These are phyloP conservation scores for Plantago major DNA, from an alignment of 257 asterid genomes.

Conservation along the genomic window DNA sequence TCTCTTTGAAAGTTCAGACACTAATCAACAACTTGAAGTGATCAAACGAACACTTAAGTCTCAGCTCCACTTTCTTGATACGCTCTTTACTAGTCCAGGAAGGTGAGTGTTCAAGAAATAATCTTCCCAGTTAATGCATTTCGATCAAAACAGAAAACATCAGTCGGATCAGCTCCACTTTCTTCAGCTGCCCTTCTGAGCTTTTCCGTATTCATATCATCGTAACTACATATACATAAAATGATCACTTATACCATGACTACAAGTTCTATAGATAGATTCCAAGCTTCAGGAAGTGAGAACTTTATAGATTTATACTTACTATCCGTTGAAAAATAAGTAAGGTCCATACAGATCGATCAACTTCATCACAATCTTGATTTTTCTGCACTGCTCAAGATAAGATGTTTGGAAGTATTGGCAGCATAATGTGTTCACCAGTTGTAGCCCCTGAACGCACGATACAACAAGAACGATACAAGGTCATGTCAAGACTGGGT, in stretches of 20 bases:
- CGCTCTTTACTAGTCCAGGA: constrained; percentile 73
- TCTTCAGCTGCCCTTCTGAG: constrained; percentile 43
- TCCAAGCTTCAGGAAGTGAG: background rate
- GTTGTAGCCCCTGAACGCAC: constrained; percentile 45
- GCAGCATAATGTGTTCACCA: constrained; percentile 59
- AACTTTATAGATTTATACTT: constrained; percentile 26
- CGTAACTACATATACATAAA: constrained; percentile 40
- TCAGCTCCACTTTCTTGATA: constrained; percentile 2
- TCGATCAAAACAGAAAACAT: constrained; percentile 62
- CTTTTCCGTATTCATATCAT: constrained; percentile 67
- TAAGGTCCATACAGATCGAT: constrained; percentile 71
- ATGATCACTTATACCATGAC: background rate
- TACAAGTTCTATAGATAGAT: too few relatives aligned
- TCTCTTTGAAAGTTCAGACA: too few relatives aligned
- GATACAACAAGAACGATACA: background rate
- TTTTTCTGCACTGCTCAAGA: constrained; percentile 41
- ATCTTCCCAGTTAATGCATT: constrained; percentile 65
- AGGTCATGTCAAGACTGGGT: background rate
- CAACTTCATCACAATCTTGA: constrained; percentile 53
- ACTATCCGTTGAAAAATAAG: constrained; percentile 80
- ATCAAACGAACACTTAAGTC: too few relatives aligned
- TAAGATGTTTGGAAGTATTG: constrained; percentile 50
- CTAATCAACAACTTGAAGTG: too few relatives aligned
- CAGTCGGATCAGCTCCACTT: constrained; percentile 25
- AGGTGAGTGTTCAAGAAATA: constrained; percentile 60